Base-by-base conservation (phyloP, 2,329 filamentous ascomycete genomes). In the Pleurostoma richardsiae region DNA sequence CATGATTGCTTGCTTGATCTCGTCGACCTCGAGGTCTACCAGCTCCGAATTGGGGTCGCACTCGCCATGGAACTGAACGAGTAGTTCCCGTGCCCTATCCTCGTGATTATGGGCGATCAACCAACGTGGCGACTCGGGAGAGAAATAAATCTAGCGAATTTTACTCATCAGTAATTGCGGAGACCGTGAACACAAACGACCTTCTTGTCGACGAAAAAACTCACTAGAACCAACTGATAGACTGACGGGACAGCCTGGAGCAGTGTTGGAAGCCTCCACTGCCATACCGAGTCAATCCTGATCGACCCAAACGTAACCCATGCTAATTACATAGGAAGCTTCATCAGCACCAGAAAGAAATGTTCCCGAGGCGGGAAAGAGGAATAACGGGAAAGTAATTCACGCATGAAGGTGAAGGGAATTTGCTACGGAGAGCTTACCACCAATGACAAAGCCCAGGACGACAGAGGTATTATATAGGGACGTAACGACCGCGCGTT, bases 241-340 rank as follows among this genome's bases (percentile, higher is more conserved):
- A 51, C 55, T 2, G 69, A 58, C 66, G 69, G 73, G 4, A 72
- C 49, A 39, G 71, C 69, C 56, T 82, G 79, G 2, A 78, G 56
- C 4, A 80, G 62, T 2, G 73, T 74, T 0, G 78, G 79, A 19
- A 79, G 64, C 41, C 74, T 36, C 33, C 33, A 36, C 33, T 8
- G n/a, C 33, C 33, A 36, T n/a, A 8, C 8, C 8, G 8, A 8
- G 33, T 36, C 33, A n/a, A 36, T 36, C 8, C 33, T 8, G 33
- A 8, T 8, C 8, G 33, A 8, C 8, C 63, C 65, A 43, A 64
- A 68, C 1, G 65, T 67, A 3, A 58, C 59, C 65, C 65, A 68
- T n/a, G 65, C 19, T 19, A 19, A 19, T 19, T 19, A 19, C 19
- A 19, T 19, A 19, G 19, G 19, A 19, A 19, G 19, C 19, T 19